Evolutionary conservation across 805 yeast genomes (phyloP).

Genomic region (Myxozyma monticola): DNA sequence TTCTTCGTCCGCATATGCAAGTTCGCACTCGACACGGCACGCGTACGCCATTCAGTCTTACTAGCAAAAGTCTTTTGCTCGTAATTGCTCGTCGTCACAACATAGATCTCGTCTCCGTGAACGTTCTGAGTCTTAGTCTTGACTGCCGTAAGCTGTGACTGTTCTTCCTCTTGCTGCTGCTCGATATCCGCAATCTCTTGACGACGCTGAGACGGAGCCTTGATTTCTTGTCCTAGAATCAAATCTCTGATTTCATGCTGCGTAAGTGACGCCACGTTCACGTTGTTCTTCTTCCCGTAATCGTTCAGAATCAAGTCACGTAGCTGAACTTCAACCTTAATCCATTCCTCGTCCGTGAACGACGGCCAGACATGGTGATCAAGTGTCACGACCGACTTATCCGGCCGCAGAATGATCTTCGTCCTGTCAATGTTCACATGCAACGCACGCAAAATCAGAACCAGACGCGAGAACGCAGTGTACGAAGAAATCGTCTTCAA

Average conservation of each 20-base stretch:
- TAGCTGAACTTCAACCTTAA: constrained; percentile 78
- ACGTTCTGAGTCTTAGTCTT: constrained; percentile 84
- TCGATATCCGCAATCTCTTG: constrained; percentile 78
- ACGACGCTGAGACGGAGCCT: constrained; percentile 83
- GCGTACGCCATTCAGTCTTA: constrained; percentile 83
- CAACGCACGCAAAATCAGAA: constrained; percentile 78
- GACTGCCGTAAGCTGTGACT: constrained; percentile 63
- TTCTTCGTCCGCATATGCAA: constrained; percentile 74
- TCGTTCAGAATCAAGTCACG: constrained; percentile 85
- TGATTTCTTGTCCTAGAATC: constrained; percentile 89
- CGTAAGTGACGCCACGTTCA: constrained; percentile 81
- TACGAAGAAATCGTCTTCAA: constrained; percentile 74
- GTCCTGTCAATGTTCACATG: constrained; percentile 76
- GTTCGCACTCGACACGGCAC: constrained; percentile 77
- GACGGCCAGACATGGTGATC: constrained; percentile 94
- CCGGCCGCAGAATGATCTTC: constrained; percentile 72
- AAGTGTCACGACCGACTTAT: constrained; percentile 63
- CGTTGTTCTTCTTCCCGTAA: constrained; percentile 80
- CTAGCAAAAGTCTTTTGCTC: constrained; percentile 84
- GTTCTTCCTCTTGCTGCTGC: constrained; percentile 45
- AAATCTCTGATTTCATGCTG: constrained; percentile 92
- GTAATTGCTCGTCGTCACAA: constrained; percentile 86
- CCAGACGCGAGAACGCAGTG: constrained; percentile 89
- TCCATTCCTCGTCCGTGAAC: constrained; percentile 86
- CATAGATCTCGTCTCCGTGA: constrained; percentile 94